Percentiles rank a stretch among this genome's conserved stretches.
These are phyloP conservation scores for Pseudogymnoascus sp. DNA, from an alignment of 2,329 filamentous ascomycete species.

Conservation along the genomic window DNA sequence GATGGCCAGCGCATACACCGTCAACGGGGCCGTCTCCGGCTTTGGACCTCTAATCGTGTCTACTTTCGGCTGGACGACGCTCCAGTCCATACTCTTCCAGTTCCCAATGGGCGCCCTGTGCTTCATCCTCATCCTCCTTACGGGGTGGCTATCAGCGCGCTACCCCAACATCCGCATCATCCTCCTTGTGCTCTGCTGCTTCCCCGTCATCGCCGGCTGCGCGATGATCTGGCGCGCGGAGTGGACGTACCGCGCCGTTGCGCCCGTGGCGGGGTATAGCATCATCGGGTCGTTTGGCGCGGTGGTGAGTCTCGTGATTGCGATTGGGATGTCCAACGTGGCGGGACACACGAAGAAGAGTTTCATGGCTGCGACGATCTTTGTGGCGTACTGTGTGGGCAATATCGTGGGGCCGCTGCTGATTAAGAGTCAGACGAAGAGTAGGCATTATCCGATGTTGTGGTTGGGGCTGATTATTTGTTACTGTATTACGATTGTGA, in stretches of 20 bases:
- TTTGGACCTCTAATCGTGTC: constrained; percentile 67
- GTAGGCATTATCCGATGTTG: constrained; percentile 60
- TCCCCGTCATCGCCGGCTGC: constrained; percentile 69
- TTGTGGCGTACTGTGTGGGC: constrained; percentile 67
- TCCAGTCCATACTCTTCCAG: constrained; percentile 64
- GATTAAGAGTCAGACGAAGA: constrained; percentile 58
- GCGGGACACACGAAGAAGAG: constrained; percentile 73
- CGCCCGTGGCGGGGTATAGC: constrained; percentile 63
- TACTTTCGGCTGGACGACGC: constrained; percentile 59
- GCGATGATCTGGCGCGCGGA: constrained; percentile 60
- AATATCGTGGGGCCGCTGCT: constrained; percentile 72
- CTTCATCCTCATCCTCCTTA: constrained; percentile 57
- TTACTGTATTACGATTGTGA: constrained; percentile 60
- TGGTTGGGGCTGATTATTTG: constrained; percentile 63
- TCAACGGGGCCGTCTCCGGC: constrained; percentile 64
- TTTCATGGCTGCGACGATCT: constrained; percentile 66
- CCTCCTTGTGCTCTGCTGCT: constrained; percentile 57
- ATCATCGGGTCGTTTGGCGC: constrained; percentile 68
- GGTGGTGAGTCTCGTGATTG: constrained; percentile 57
- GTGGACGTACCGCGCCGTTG: constrained; percentile 57
- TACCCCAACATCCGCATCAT: constrained; percentile 57
- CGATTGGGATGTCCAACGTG: constrained; percentile 58
- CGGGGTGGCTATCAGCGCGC: constrained; percentile 55
- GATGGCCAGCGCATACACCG: constrained; percentile 53
- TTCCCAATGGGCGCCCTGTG: constrained; percentile 67